A percentile compares a stretch with the other conserved stretches of the same genome.
phyloP scores from a whole-genome alignment of 2,329 filamentous ascomycete genomes.

The Fusarium agapanthi region DNA sequence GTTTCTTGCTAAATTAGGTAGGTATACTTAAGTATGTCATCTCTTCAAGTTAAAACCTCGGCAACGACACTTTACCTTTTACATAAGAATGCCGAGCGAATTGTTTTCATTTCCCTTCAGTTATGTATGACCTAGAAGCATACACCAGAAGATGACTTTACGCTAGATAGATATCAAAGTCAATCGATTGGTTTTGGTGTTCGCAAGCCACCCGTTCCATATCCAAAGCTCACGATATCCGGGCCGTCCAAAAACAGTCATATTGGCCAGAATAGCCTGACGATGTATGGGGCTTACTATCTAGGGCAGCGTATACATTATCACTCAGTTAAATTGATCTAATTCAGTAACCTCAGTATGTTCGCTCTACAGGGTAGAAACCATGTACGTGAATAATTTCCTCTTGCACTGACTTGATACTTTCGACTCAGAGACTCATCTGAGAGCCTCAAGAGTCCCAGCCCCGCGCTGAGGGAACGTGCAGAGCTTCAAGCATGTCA shows the following conservation, averaged over 20 bases:
- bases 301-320: not conserved
- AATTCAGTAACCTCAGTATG: no score
- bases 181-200: not conserved
- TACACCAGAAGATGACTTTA: not conserved
- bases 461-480: not conserved
- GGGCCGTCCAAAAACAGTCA: not conserved
- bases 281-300: not conserved
- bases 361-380: not conserved
- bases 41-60: not conserved
- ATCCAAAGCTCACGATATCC: not conserved
- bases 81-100: not conserved
- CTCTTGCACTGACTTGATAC: not conserved
- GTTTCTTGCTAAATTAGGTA: not conserved
- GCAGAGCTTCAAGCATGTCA: not conserved
- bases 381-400: not conserved
- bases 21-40: not conserved
- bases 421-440: not conserved
- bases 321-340: not conserved
- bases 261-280: not conserved
- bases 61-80: not conserved
- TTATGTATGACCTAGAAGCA: not conserved
- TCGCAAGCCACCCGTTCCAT: not conserved
- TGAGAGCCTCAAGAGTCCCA: not conserved
- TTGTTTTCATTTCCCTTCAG: not conserved
- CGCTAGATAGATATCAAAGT: not conserved